Percentiles rank a stretch among this genome's conserved stretches.
Conservation (phyloP, 2,329 filamentous ascomycete genomes). For the Fusarium piperis region DNA sequence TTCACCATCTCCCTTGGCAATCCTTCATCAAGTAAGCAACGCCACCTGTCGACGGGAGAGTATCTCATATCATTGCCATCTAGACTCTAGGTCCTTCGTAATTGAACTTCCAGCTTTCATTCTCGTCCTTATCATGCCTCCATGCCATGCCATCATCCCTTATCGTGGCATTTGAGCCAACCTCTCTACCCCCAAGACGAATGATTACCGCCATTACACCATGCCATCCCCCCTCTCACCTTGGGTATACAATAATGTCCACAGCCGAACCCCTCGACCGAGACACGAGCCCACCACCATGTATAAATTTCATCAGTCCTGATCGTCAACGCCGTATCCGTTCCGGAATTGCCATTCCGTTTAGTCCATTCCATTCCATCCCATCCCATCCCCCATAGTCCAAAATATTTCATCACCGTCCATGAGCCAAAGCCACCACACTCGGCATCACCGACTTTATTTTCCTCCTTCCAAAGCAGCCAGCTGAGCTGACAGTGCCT, state of each 20-base stretch:
- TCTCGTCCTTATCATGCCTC: constrained; percentile 31
- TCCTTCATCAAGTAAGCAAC: not conserved
- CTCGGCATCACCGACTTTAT: constrained; percentile 8
- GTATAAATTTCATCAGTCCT: constrained; percentile 7
- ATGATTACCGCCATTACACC: constrained; percentile 29
- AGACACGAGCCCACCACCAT: constrained; percentile 9
- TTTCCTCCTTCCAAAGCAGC: constrained; percentile 48
- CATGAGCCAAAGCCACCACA: constrained; percentile 3
- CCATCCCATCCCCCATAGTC: constrained; percentile 1
- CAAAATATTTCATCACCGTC: constrained; percentile 23
- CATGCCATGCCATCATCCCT: not conserved
- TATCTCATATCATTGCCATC: not conserved
- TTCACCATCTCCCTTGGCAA: not conserved
- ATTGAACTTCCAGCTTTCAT: constrained; percentile 22
- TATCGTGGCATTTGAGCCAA: constrained; percentile 10
- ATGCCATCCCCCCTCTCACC: constrained; percentile 8
- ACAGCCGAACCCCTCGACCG: constrained; percentile 13
- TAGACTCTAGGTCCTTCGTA: constrained; percentile 13
- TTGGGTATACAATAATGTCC: constrained; percentile 33
- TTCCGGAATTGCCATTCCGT: constrained; percentile 16
- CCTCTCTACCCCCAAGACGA: constrained; percentile 18
- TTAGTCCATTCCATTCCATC: constrained; percentile 7
- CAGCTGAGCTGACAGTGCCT: constrained; percentile 64
- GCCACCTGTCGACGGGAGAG: not conserved
- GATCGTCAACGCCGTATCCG: constrained; percentile 37